Percentiles rank a stretch among this genome's conserved stretches.
Conservation (phyloP, 2,329 filamentous ascomycete genomes). For the Eutypa lata region DNA sequence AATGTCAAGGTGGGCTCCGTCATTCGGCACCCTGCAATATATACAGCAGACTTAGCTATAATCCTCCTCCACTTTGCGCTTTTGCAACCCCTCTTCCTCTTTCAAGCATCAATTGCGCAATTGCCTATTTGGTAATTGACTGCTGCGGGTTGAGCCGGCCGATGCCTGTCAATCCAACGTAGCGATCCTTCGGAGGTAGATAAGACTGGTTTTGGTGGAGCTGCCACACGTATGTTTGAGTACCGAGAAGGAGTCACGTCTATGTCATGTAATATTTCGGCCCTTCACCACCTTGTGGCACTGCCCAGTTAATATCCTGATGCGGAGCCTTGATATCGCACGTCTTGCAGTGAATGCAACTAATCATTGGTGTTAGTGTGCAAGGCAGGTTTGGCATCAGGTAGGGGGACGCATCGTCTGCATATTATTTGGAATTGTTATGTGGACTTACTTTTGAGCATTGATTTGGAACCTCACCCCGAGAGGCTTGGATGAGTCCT, state of each 20-base stretch:
- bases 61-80: too few species aligned
- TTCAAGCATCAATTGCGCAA: too few species aligned
- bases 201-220: too few species aligned
- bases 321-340: constrained; percentile 97
- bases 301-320: constrained; percentile 97
- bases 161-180: too few species aligned
- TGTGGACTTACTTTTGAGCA: constrained; percentile 78
- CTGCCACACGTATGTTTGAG: too few species aligned
- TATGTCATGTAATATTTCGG: constrained; percentile 71
- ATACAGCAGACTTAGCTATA: too few species aligned
- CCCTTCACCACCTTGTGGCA: constrained; percentile 84
- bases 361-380: constrained; percentile 39
- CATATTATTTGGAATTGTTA: not conserved
- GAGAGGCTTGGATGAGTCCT: constrained; percentile 80
- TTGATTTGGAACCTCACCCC: constrained; percentile 98
- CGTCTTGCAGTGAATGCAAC: constrained; percentile 99
- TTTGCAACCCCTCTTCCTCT: too few species aligned
- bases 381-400: not conserved
- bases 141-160: too few species aligned
- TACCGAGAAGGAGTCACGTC: constrained; percentile 4
- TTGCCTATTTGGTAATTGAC: too few species aligned
- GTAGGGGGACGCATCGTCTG: not conserved
- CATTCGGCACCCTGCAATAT: too few species aligned
- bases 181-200: too few species aligned
- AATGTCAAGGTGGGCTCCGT: too few species aligned